Evolutionary conservation across 75 land plant genomes (phyloP).

Genomic region (Sequoiadendron giganteum): DNA sequence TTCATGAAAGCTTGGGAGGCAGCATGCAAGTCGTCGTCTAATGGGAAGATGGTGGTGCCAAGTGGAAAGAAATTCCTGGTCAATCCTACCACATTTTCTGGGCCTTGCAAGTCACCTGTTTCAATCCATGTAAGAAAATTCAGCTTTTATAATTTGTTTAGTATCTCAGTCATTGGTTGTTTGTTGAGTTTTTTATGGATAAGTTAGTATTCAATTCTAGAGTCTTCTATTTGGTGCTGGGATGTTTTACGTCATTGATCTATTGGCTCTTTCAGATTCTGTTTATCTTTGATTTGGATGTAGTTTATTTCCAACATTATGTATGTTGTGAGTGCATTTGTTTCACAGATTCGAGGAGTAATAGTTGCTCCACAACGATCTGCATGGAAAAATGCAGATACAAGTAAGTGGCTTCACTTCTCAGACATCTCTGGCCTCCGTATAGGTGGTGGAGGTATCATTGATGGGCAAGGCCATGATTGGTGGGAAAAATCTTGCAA

Average conservation of each 20-base stretch:
- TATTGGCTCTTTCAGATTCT: too few species aligned
- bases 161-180: too few species aligned
- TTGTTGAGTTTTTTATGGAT: too few species aligned
- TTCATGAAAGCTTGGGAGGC: conserved; percentile 47
- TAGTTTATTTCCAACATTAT: too few species aligned
- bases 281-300: too few species aligned
- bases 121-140: conserved; percentile 4
- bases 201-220: too few species aligned
- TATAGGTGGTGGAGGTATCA: conserved; percentile 45
- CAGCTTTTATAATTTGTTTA: too few species aligned
- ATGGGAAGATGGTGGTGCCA: conserved; percentile 18
- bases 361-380: conserved; percentile 20
- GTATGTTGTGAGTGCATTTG: too few species aligned
- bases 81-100: conserved; percentile 25
- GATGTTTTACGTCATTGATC: too few species aligned
- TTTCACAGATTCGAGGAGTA: conserved; percentile 20
- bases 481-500: conserved; percentile 60
- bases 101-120: conserved; percentile 36
- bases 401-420: conserved; percentile 44
- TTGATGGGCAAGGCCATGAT: conserved; percentile 60
- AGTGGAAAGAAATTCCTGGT: conserved; percentile 25
- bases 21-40: conserved; percentile 28
- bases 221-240: too few species aligned
- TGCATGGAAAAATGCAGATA: neutral
- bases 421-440: conserved; percentile 29